Base-by-base conservation (phyloP, 2,329 filamentous ascomycete species). In the Colletotrichum eleusines region DNA sequence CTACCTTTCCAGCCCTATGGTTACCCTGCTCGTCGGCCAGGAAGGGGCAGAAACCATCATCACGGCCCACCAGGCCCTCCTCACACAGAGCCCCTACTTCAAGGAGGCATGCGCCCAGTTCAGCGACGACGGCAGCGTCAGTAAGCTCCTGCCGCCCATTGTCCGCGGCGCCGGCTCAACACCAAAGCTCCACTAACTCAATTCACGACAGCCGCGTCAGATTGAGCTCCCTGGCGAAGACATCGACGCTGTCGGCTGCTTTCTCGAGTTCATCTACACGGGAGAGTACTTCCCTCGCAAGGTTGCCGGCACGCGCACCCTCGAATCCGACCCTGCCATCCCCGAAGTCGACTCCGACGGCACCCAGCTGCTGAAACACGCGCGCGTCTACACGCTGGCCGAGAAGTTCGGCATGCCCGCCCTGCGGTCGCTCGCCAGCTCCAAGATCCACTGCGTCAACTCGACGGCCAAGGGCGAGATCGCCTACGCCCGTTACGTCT, bases 361-460 rank as follows among this genome's bases (percentile, higher is more conserved):
- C 74, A 87, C 91, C 18, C 92, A 95, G 78, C 90, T 98, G 23
- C 89, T 98, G 72, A 94, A 93, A 77, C 95, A 98, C 80, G 95
- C 95, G 28, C 92, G 92, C 73, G 89, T 97, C 74, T 97, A 97
- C 84, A 97, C 94, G 0, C 86, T 98, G 31, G 94, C 94, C 31
- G 92, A 94, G 76, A 94, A 92, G 81, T 90, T 96, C 72, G 88
- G 89, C 50, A 83, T 94, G 58, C 82, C 85, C 0, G 84, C 84
- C 12, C 89, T 98, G 73, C 93, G 93, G 81, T 88, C 86, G 23
- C 89, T 97, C 35, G 92, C 94, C 2, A 93, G 93, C 79, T 90
- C 89, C 79, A 98, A 98, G 85, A 97, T 98, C 76, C 94, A 97
- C 84, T 93, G 93, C 79, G 92, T 97, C 76, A 92, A 94, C 78